A percentile compares a stretch with the other conserved stretches of the same genome.
Evolutionary conservation across 305 asterid genomes (phyloP).

Genomic region (Fraxinus xanthoxyloides): DNA sequence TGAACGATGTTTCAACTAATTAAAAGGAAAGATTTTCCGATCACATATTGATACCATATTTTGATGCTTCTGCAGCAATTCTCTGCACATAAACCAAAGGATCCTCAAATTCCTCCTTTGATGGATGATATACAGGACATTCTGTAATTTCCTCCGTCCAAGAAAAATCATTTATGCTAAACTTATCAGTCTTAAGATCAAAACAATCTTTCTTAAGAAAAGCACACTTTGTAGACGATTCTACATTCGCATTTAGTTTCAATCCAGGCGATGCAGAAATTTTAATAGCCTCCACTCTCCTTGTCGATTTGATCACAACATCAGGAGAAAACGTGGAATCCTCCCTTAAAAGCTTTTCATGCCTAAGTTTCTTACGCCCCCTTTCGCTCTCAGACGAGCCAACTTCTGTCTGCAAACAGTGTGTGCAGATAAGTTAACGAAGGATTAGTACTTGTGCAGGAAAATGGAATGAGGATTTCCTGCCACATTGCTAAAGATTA

Average conservation of each 20-base stretch:
- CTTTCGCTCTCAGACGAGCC: neutral
- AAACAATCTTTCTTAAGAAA: neutral
- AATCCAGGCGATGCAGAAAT: neutral
- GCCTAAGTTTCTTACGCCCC: neutral
- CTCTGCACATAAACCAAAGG: constrained; percentile 37
- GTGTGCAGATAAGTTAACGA: neutral
- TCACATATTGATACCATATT: constrained; percentile 30
- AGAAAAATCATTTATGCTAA: constrained; percentile 3
- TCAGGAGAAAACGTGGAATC: neutral
- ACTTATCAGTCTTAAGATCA: neutral
- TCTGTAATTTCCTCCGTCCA: constrained; percentile 31
- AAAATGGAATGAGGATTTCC: neutral
- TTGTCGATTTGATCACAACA: neutral
- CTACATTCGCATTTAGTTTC: neutral
- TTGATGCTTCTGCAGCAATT: constrained; percentile 47
- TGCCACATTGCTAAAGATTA: neutral
- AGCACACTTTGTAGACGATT: neutral
- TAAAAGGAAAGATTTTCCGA: neutral
- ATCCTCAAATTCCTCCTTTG: constrained; percentile 42
- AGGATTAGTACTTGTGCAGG: neutral
- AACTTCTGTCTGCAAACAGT: constrained; percentile 3
- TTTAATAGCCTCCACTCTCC: neutral
- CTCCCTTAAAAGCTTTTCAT: neutral
- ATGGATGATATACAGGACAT: constrained; percentile 45
- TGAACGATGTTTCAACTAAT: neutral